Evolutionary conservation across 495 filamentous ascomycete species (phyloP), one percentile per base, ranked within the genome.

Genomic region (Aspergillus mulundensis): DNA sequence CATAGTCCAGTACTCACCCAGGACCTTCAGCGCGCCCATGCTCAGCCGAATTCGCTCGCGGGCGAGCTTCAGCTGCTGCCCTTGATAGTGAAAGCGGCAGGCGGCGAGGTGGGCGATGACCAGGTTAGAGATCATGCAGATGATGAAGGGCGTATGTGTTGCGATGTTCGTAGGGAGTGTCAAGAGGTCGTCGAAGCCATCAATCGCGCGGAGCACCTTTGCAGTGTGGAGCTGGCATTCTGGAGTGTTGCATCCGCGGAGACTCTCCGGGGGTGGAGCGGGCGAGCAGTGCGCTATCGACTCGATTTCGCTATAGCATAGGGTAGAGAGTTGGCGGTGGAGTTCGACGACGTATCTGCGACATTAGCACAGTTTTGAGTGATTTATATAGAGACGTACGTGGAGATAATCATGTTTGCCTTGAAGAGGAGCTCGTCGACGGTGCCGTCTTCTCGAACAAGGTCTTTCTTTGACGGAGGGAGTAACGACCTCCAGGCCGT

Each of bases 111-210:
- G 62, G 7, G 62, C 62, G 43, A 65, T 65, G 14, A 55, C 49
- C 3, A 50, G 51, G 45, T 65, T 65, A n/a, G 62, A 54, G 38
- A 65, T 61, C 62, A 65, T 65, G 53, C 59, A 65, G 24, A 65
- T 62, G 18, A 65, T 59, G 28, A 65, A 65, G 0, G 62, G 62
- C 2, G 62, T 60, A 25, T 65, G 59, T 0, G 41, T 53, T 2
- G 48, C 42, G 41, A 65, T 57, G 12, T 62, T 58, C 1, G 59
- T 62, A 7, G 62, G 62, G 6, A 65, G 57, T 12, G 62, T 60
- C 11, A 65, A 39, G 0, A 65, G 43, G 3, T 62, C 38, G 15
- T 62, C 59, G 15, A 62, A 58, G n/a, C 53, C 43, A 11, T 62
- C 51, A 16, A 65, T 65, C 2, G 59, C 53, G 10, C 25, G 50